Conservation (phyloP, 768 basidiomycete species). For the Leucogyrophana mollusca region DNA sequence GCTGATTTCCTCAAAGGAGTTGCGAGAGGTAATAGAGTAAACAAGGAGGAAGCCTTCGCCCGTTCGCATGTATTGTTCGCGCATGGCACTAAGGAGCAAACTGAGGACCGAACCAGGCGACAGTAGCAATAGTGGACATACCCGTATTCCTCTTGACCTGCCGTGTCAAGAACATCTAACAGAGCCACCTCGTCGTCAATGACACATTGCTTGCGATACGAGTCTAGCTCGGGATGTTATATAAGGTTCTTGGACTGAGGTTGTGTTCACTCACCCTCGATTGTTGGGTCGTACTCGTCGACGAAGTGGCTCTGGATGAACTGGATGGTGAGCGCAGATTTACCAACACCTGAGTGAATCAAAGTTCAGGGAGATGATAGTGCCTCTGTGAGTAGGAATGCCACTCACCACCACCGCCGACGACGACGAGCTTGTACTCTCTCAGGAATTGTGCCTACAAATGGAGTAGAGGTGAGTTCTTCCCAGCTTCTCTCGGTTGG, state of each 20-base stretch:
- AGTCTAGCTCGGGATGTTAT: conserved; percentile 58
- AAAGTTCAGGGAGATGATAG: neutral
- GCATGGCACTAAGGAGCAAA: conserved; percentile 74
- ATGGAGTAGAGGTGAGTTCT: neutral
- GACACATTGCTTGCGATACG: conserved; percentile 95
- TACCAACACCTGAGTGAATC: conserved; percentile 44
- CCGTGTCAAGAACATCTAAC: conserved; percentile 95
- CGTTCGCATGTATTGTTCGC: conserved; percentile 98
- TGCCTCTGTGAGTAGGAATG: conserved; percentile 29
- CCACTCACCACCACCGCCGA: conserved; percentile 89
- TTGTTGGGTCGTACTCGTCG: conserved; percentile 93
- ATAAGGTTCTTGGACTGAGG: neutral
- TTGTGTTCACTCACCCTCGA: conserved; percentile 61
- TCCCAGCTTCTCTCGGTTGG: conserved; percentile 1
- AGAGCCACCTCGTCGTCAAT: conserved; percentile 99
- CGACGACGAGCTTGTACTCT: conserved; percentile 98
- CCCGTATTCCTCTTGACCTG: conserved; percentile 99
- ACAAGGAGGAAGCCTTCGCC: conserved; percentile 98
- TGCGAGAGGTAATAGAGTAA: conserved; percentile 96
- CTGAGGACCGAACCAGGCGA: conserved; percentile 7
- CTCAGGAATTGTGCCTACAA: conserved; percentile 81
- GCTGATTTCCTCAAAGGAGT: conserved; percentile 96
- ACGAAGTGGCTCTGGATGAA: conserved; percentile 97
- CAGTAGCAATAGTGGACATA: conserved; percentile 37
- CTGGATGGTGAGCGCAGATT: conserved; percentile 95